Conservation (phyloP, 164 flowering plant species). For the Aristolochia californica region DNA sequence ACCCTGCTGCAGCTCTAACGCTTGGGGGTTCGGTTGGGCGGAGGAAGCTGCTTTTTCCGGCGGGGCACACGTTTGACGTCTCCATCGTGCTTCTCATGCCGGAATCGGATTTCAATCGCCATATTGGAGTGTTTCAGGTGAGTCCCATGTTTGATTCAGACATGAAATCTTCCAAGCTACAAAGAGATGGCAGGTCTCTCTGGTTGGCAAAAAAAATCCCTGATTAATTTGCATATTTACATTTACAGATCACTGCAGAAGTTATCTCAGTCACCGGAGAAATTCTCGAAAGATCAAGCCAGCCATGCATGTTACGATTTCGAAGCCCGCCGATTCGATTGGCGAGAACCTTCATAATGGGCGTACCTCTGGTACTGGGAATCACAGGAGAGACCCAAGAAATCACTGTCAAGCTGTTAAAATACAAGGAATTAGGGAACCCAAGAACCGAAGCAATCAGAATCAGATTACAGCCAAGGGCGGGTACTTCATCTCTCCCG, state of each 20-base stretch:
- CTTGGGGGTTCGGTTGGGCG: slow-evolving; percentile 10
- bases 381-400: slow-evolving; percentile 50
- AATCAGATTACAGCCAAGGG: slow-evolving; percentile 41
- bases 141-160: not conserved
- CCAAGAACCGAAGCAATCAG: slow-evolving; percentile 39
- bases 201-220: too few species aligned
- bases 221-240: slow-evolving; percentile 1
- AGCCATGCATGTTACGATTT: slow-evolving; percentile 62
- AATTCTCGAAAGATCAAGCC: slow-evolving; percentile 47
- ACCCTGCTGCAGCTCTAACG: slow-evolving; percentile 42
- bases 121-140: slow-evolving; percentile 78
- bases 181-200: too few species aligned
- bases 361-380: slow-evolving; percentile 62
- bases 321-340: slow-evolving; percentile 58
- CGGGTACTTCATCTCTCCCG: slow-evolving; percentile 49
- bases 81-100: slow-evolving; percentile 57
- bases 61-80: slow-evolving; percentile 55
- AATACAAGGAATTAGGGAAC: slow-evolving; percentile 36
- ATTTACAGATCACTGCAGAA: slow-evolving; percentile 56
- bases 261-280: slow-evolving; percentile 36
- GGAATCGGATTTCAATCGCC: slow-evolving; percentile 63
- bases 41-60: slow-evolving; percentile 32
- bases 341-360: slow-evolving; percentile 31
- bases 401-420: slow-evolving; percentile 23
- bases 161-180: too few species aligned